phyloP scores from a whole-genome alignment of 2,329 filamentous ascomycete genomes.

The Pochonia chlamydosporia region DNA sequence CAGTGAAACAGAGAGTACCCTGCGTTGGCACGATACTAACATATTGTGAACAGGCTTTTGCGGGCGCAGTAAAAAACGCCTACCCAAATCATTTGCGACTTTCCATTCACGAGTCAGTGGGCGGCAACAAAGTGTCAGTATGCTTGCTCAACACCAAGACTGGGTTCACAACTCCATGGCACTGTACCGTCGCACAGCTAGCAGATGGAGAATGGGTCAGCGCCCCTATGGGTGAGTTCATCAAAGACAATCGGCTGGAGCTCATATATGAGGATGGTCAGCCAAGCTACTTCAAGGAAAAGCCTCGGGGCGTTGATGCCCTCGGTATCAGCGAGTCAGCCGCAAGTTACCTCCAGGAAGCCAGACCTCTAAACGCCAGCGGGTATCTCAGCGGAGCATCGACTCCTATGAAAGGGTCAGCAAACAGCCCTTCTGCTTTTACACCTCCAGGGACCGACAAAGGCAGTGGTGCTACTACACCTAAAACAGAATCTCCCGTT shows the following conservation, averaged over 20 bases:
- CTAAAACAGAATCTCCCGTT: not conserved
- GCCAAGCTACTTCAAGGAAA: conserved; percentile 12
- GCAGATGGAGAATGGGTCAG: conserved; percentile 15
- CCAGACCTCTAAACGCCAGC: conserved; percentile 1
- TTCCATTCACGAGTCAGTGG: conserved; percentile 23
- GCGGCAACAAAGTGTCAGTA: conserved; percentile 21
- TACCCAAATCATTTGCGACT: conserved; percentile 22
- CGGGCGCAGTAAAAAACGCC: conserved; percentile 17
- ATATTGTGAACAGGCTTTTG: conserved; percentile 19
- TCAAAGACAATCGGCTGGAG: conserved; percentile 15
- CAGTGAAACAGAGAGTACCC: conserved; percentile 3
- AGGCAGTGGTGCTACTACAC: not conserved
- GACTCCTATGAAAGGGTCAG: not conserved
- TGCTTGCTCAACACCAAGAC: conserved; percentile 23
- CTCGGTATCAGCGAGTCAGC: not conserved
- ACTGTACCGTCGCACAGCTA: conserved; percentile 18
- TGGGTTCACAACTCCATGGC: conserved; percentile 26
- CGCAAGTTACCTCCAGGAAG: conserved; percentile 3
- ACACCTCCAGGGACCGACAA: not conserved
- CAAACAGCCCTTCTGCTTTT: not conserved
- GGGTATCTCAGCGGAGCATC: conserved; percentile 2
- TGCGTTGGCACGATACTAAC: not conserved
- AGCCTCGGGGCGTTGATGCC: not conserved
- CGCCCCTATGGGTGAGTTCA: conserved; percentile 19
- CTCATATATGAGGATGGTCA: conserved; percentile 17